Base-by-base conservation (phyloP, 768 basidiomycete species). In the Botryobasidium botryosum region DNA sequence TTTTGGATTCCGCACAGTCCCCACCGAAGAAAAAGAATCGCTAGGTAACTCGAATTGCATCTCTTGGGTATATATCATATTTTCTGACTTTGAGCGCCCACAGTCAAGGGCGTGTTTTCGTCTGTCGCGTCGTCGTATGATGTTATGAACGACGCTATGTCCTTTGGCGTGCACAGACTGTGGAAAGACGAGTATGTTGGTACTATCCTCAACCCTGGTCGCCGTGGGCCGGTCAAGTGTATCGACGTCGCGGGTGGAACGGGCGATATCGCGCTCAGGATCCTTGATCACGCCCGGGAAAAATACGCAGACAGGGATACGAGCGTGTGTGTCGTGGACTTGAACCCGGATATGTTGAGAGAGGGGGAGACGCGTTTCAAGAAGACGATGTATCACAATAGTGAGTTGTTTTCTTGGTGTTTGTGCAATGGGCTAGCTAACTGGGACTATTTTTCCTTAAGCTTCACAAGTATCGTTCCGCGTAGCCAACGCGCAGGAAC, bases 131-230 rank as follows among this genome's bases (percentile, higher is more conserved):
- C 85, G 28, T 80, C 73, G 36, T 99, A 99, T 63, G 94, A 97
- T 62, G 61, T 96, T 33, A 94, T 99, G 92, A 99, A 99, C 68
- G 94, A 97, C 58, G 86, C 90, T n/a, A 84, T 90, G 61, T 97
- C 94, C 3, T 63, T 97, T 50, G 94, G 94, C 28, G 79, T 97
- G 7, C 94, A 97, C 58, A 72, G 94, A 44, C 65, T 99, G 20
- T 99, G 94, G 94, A 99, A 97, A 63, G 90, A 97, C 60, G 68
- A 77, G 15, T 84, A 85, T 56, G 77, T 96, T 23, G n/a, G n/a
- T n/a, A 70, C 75, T 1, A 63, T 68, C 0, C 61, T 96, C 49
- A 71, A 73, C 51, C 90, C 85, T 3, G 85, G 86, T 31, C 37
- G 72, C 72, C 44, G 75, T 71, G 49, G 80, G 80, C 1, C 74